Evolutionary conservation across 495 filamentous ascomycete genomes (phyloP), one percentile per base, ranked within the genome.

Genomic region (Tuber magnatum): DNA sequence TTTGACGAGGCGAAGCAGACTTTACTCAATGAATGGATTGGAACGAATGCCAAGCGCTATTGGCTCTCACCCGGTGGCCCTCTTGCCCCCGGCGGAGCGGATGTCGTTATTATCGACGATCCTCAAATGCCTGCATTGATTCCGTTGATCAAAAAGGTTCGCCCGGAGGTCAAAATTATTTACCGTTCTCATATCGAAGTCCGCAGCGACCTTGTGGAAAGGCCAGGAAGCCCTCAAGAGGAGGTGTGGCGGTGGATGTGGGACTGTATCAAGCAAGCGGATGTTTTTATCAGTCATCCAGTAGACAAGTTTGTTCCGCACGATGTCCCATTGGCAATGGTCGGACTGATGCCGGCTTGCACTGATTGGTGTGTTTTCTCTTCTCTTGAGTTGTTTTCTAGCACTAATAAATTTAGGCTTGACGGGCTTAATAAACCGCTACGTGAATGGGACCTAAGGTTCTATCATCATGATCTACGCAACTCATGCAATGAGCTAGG

Each of bases 121-220:
- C 92, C 93, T 28, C 93, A 96, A 84, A 94, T 96, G 93, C 93
- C 93, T 6, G 88, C 87, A 4, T 83, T 97, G 38, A 93, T 96
- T 74, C 90, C 91, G 1, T 84, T 96, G 24, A 92, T 93, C 78
- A 94, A 93, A 83, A 80, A 88, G 43, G 51, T 86, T 22, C 91
- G 91, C 0, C 92, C 93, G 7, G 81, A 91, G n/a, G 86, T 93
- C 43, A 93, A 93, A 10, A 87, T 97, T 61, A 88, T 95, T 69
- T 96, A 89, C 82, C 88, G 93, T 20, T 92, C 90, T 72, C 93
- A 96, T 83, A 96, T 96, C 72, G 92, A 97, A 81, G 89, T 97
- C 44, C 88, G 93, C 40, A 90, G 88, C 79, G 93, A 96, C 80
- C 86, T 96, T 28, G 86, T 91, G 7, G 86, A 86, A 39, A 82